Base-by-base conservation (phyloP, 306 rosid species). In the Styphnolobium japonicum region DNA sequence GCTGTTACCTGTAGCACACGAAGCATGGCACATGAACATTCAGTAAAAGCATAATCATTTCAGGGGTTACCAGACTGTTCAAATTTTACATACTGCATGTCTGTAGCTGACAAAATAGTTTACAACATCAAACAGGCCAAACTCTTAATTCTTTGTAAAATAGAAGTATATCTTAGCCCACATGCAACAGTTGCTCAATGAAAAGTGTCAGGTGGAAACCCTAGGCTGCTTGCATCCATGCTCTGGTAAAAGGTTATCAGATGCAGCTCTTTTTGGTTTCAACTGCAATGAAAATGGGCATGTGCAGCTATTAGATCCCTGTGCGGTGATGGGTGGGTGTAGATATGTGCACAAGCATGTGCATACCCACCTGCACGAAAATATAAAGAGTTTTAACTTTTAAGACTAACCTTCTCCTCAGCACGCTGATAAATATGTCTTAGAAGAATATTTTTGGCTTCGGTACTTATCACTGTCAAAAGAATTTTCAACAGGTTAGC, bases 351-450 rank as follows among this genome's bases (percentile, higher is more conserved):
- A 56, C 53, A 23, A 12, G 42, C 67, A 53, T 52, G 79, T 63
- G 79, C 67, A 25, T 16, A 72, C 73, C 71, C 36, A 84, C 2
- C 16, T 27, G 31, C 27, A 27, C 19, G 64, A 58, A 67, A 78
- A 49, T 29, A 49, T 14, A 7, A 7, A 7, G 63, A 61, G 67
- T 33, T 48, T 51, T 27, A 67, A 75, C 67, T 68, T 46, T 31
- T 46, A 67, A 39, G 40, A 48, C 85, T 57, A 80, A 82, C 87
- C 89, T 83, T 83, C 61, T 86, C 86, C 31, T 77, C 87, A 10
- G 87, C 85, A 51, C 82, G 90, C 90, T 85, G 95, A 75, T 92
- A 94, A 71, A 94, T 89, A 78, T 94, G 93, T 81, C 97, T 89
- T 62, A 92, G 72, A 62, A 94, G 97, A 79, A 92, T 91, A 71